Base-by-base conservation (phyloP, 164 flowering plant species). In the Echeveria elegans region DNA sequence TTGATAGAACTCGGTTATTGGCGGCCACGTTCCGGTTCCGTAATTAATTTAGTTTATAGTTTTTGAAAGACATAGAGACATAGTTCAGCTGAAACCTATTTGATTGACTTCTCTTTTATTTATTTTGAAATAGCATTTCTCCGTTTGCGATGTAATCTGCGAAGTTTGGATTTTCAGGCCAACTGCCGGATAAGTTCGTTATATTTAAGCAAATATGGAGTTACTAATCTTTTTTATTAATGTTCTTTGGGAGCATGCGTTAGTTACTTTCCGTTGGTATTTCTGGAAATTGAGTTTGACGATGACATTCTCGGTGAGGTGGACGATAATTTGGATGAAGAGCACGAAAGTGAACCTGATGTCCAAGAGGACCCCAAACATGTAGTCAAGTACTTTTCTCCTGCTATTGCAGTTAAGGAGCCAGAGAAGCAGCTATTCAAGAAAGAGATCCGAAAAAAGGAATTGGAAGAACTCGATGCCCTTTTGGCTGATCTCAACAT, bases 361-460 rank as follows among this genome's bases (percentile, higher is more conserved):
- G 77, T 68, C 60, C 75, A 81, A 53, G 31, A 53, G 26, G 31
- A 53, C 60, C 60, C 60, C 26, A 31, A 53, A 26, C 31, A 30
- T 26, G 31, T 26, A 2, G 60, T 53, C 1, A 53, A 26, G 19
- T 53, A 30, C 2, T 24, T 53, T 53, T 16, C 30, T 1, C 30
- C 60, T 69, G 81, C 66, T 69, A 26, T 69, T 37, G 72, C 74
- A 18, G 81, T 86, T 24, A 90, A 87, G 71, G 98, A 92, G 65
- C 29, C 95, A 15, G 98, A 89, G 70, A 86, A 86, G 67, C 98
- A 92, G 72, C 92, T 92, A 45, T 88, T 96, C 5, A 92, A 92
- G 78, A 92, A 92, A 79, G 98, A 92, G 73, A 64, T 78, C 71
- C 86, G 82, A 79, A 89, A 91, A 56, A 91, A 89, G 82, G 97